Percentiles rank a stretch among this genome's conserved stretches.
Evolutionary conservation across 2,329 filamentous ascomycete species (phyloP).

Genomic region (Colletotrichum sp.): DNA sequence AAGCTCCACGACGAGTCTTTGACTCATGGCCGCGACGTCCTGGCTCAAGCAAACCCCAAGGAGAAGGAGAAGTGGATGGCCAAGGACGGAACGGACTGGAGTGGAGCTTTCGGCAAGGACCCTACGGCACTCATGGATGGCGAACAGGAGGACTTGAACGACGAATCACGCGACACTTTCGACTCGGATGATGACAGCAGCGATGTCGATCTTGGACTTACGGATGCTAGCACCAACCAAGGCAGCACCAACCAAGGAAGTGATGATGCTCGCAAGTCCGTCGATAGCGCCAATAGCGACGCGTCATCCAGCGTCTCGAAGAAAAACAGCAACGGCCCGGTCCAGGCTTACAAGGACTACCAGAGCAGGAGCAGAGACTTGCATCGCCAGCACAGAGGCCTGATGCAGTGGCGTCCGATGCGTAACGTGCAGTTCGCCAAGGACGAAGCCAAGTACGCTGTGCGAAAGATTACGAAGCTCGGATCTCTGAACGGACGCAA

Average conservation of each 20-base stretch:
- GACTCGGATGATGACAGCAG: constrained; percentile 38
- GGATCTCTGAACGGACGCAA: constrained; percentile 80
- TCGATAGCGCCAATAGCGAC: constrained; percentile 45
- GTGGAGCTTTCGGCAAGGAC: constrained; percentile 82
- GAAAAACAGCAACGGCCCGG: constrained; percentile 56
- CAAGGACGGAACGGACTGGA: constrained; percentile 85
- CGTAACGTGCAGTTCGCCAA: constrained; percentile 87
- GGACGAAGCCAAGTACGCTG: constrained; percentile 81
- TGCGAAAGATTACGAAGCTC: constrained; percentile 77
- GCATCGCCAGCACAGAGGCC: constrained; percentile 83
- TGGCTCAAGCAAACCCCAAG: constrained; percentile 73
- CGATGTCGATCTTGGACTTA: constrained; percentile 56
- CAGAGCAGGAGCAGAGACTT: constrained; percentile 74
- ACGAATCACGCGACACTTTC: constrained; percentile 46
- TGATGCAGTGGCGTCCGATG: constrained; percentile 96
- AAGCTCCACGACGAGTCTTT: constrained; percentile 83
- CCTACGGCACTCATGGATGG: constrained; percentile 57
- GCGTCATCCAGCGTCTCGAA: constrained; percentile 31
- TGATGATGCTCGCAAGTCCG: constrained; percentile 34
- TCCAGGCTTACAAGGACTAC: constrained; percentile 66
- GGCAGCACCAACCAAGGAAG: constrained; percentile 28
- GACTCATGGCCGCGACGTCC: constrained; percentile 78
- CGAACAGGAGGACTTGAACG: constrained; percentile 32
- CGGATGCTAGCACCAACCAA: constrained; percentile 53
- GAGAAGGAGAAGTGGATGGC: constrained; percentile 81